These are phyloP conservation scores for Citrus hindsii DNA, from an alignment of 345 rosid species.

Conservation along the genomic window DNA sequence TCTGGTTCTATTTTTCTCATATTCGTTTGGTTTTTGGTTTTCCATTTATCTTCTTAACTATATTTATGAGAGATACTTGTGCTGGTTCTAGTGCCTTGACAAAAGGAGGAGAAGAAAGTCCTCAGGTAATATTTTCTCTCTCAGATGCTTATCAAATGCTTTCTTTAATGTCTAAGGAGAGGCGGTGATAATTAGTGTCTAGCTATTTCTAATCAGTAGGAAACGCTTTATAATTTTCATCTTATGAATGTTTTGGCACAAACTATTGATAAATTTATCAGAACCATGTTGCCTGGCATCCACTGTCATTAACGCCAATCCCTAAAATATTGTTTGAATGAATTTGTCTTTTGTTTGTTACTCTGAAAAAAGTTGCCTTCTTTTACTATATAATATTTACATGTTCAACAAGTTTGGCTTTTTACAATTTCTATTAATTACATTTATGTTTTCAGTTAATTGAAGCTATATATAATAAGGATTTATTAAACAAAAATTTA, in stretches of 20 bases:
- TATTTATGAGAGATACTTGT: constrained; percentile 22
- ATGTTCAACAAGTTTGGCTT: background rate
- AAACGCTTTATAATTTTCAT: background rate
- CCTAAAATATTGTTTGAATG: background rate
- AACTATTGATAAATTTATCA: background rate
- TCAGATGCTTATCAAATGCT: background rate
- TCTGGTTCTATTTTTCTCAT: background rate
- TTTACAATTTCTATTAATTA: background rate
- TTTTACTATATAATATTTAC: background rate
- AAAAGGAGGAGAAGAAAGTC: constrained; percentile 49
- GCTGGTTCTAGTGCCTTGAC: constrained; percentile 70
- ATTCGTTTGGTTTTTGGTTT: too few species aligned
- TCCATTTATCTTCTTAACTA: background rate
- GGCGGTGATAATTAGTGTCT: background rate
- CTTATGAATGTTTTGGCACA: background rate
- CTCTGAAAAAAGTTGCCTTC: background rate
- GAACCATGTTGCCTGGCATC: background rate
- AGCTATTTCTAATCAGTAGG: background rate
- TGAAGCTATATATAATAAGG: background rate
- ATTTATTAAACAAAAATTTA: background rate
- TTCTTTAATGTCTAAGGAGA: background rate
- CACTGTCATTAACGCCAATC: background rate
- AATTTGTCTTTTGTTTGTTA: background rate
- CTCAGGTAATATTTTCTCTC: constrained; percentile 46
- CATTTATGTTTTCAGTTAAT: background rate